Evolutionary conservation across 2,329 filamentous ascomycete genomes (phyloP), one percentile per base, ranked within the genome.

Genomic region (Aspergillus quadrilineatus): DNA sequence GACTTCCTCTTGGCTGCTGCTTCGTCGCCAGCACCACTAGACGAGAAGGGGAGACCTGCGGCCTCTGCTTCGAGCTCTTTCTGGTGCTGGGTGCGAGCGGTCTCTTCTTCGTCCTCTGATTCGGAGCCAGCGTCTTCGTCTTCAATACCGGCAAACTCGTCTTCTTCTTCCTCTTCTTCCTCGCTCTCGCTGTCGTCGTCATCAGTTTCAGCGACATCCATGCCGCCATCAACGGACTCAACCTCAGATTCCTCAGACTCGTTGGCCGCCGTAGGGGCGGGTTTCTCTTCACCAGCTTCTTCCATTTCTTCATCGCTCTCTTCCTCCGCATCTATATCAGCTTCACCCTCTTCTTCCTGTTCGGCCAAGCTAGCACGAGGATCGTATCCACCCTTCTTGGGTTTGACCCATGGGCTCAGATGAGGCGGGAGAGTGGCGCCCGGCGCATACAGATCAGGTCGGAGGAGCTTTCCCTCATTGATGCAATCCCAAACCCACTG

Each of bases 401-500:
- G 82, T 81, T 92, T 93, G 62, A 97, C 92, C 82, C 96, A 99
- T 28, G 94, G 94, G 74, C 92, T 97, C 66, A 99, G 76, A 81
- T 99, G 94, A 10, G 94, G 94, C 22, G 94, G 94, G 32, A 99
- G 81, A 64, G 90, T 87, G 15, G 92, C 89, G 15, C 94, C 94
- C 1, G 94, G 94, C 0, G 88, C 90, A 69, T 99, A 99, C 36
- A 92, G 77, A 69, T 97, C 91, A 32, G 92, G 85, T 63, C 89
- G 84, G 72, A 97, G 87, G 55, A 99, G 79, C 74, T 93, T 91
- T 60, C 91, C 90, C 45, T 94, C 90, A 72, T 99, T 99, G 72
- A 96, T 79, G 67, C 90, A 93, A 70, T 99, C 94, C 94, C 94
- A 99, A 4, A 99, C 86, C 93, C 95, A 99, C 73, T 99, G 94